Conservation (phyloP, 495 filamentous ascomycete genomes). For the Immersiella caudata region DNA sequence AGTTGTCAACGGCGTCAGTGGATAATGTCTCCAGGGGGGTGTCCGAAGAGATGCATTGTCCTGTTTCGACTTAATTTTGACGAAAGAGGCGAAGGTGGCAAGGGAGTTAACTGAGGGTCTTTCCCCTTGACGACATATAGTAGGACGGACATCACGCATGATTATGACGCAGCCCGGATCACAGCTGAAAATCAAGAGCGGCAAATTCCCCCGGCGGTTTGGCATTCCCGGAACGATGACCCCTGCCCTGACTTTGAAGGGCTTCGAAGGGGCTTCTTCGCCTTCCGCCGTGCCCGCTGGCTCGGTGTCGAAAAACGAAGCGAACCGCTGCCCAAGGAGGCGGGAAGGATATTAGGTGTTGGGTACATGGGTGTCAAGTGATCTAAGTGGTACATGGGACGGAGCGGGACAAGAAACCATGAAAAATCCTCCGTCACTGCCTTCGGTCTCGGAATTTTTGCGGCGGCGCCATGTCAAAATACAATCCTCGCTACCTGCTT, state of each 20-base stretch:
- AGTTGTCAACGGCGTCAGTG: neutral
- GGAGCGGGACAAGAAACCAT: neutral
- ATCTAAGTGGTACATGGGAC: neutral
- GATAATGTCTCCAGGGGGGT: neutral
- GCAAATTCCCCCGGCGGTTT: neutral
- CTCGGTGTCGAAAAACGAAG: neutral
- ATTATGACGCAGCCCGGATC: neutral
- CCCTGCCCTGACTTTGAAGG: neutral
- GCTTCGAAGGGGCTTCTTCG: neutral
- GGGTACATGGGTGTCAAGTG: neutral
- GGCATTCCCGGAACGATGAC: neutral
- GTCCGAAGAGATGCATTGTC: neutral
- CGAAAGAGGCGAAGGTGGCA: neutral
- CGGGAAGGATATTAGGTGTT: neutral
- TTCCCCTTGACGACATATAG: neutral
- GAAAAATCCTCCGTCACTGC: neutral
- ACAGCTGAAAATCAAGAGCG: neutral
- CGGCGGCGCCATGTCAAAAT: neutral
- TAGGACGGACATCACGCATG: neutral
- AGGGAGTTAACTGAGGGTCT: neutral
- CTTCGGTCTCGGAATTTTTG: neutral
- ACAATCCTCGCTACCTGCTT: neutral
- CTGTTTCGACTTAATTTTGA: constrained; percentile 5
- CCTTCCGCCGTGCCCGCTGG: neutral
- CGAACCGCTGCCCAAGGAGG: neutral